phyloP scores from a whole-genome alignment of 345 rosid genomes.

The Angophora floribunda region DNA sequence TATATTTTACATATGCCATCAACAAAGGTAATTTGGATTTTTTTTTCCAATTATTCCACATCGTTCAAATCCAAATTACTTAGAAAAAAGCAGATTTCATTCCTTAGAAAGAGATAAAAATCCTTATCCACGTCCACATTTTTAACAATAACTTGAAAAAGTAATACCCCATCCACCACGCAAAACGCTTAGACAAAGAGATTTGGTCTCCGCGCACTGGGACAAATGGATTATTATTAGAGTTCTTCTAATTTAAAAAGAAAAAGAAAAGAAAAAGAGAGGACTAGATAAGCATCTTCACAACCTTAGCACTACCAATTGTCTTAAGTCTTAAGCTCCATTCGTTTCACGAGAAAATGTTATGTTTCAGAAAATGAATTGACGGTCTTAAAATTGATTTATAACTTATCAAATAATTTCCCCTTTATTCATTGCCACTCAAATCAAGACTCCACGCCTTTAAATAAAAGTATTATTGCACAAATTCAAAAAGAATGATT shows the following conservation, averaged over 20 bases:
- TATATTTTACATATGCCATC: neutral
- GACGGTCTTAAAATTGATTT: neutral
- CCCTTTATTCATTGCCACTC: neutral
- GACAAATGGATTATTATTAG: neutral
- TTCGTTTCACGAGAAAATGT: too few species aligned
- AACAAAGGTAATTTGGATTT: neutral
- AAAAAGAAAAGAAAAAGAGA: neutral
- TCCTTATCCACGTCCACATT: neutral
- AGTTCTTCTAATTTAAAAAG: neutral
- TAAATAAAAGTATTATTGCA: neutral
- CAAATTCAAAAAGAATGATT: neutral
- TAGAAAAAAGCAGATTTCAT: neutral
- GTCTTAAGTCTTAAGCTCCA: neutral
- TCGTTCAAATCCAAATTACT: neutral
- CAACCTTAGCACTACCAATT: neutral
- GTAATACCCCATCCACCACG: neutral
- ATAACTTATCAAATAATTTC: neutral
- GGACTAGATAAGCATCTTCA: neutral
- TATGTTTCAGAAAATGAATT: neutral
- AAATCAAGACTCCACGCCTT: too few species aligned
- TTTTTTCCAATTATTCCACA: neutral
- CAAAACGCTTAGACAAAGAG: neutral
- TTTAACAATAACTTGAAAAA: neutral
- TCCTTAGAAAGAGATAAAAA: neutral
- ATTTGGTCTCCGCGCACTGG: neutral